Percentiles rank a stretch among this genome's conserved stretches.
These are phyloP conservation scores for Heterobasidion parviporum DNA, from an alignment of 1,284 basidiomycete species.

Conservation along the genomic window DNA sequence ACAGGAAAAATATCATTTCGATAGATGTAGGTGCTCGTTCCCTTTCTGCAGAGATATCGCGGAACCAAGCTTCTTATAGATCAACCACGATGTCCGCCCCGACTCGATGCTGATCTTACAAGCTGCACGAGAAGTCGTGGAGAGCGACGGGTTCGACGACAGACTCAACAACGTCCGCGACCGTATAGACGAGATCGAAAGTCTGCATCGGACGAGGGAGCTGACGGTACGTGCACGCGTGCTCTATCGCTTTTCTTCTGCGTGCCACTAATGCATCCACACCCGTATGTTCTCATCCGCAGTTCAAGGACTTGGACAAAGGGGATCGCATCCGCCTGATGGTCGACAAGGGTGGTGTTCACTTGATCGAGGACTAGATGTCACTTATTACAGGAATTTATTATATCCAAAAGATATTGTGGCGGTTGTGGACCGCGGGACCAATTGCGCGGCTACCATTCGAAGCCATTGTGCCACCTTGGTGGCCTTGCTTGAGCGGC, in stretches of 20 bases:
- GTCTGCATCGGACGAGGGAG: slow-evolving; percentile 62
- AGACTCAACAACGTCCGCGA: slow-evolving; percentile 61
- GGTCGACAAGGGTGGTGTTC: slow-evolving; percentile 51
- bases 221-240: slow-evolving; percentile 42
- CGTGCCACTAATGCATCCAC: not conserved
- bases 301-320: slow-evolving; percentile 60
- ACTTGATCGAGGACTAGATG: slow-evolving; percentile 10
- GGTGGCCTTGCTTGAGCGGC: no score
- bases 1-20: slow-evolving; percentile 61
- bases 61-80: slow-evolving; percentile 27
- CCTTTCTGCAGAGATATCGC: not conserved
- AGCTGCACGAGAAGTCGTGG: slow-evolving; percentile 60
- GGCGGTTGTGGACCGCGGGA: no score
- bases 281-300: slow-evolving; percentile 1
- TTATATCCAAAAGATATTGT: no score
- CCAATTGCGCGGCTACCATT: no score
- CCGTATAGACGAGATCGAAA: slow-evolving; percentile 70
- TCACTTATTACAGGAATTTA: no score
- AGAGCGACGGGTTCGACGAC: slow-evolving; percentile 67
- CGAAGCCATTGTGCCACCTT: no score
- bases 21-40: slow-evolving; percentile 53
- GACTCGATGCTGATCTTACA: slow-evolving; percentile 72
- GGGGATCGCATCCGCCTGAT: slow-evolving; percentile 50
- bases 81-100: slow-evolving; percentile 69
- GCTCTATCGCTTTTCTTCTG: not conserved